Evolutionary conservation across 2,329 filamentous ascomycete species (phyloP).

Genomic region (Phaeosphaeriaceae sp.): DNA sequence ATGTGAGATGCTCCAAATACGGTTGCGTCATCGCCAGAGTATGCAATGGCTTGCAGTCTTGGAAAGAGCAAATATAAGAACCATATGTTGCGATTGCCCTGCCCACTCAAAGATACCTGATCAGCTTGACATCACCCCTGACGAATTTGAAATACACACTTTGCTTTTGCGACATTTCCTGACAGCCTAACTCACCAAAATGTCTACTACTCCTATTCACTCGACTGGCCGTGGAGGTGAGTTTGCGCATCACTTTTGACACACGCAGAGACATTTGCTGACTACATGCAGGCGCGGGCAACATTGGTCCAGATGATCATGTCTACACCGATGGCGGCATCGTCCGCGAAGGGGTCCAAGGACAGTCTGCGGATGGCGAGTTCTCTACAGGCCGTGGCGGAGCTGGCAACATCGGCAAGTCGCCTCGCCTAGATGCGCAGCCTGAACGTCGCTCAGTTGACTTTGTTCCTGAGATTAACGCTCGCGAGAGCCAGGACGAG

Average conservation of each 20-base stretch:
- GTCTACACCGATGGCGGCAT: slow-evolving; percentile 56
- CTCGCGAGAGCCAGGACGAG: slow-evolving; percentile 50
- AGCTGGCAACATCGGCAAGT: slow-evolving; percentile 53
- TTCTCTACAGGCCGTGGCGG: slow-evolving; percentile 52
- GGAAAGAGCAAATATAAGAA: slow-evolving; percentile 44
- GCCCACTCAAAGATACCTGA: slow-evolving; percentile 9
- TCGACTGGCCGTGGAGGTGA: slow-evolving; percentile 67
- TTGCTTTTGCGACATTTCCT: slow-evolving; percentile 13
- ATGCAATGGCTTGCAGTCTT: slow-evolving; percentile 22
- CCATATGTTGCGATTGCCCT: slow-evolving; percentile 14
- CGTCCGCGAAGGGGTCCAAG: slow-evolving; percentile 53
- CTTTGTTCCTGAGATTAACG: slow-evolving; percentile 53
- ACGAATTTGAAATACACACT: slow-evolving; percentile 6
- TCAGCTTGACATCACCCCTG: slow-evolving; percentile 15
- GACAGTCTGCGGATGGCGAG: slow-evolving; percentile 46
- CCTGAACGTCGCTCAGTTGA: slow-evolving; percentile 45
- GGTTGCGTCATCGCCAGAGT: slow-evolving; percentile 38
- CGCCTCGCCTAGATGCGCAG: slow-evolving; percentile 36
- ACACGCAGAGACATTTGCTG: slow-evolving; percentile 5
- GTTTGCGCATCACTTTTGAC: slow-evolving; percentile 8
- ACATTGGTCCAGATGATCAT: slow-evolving; percentile 61
- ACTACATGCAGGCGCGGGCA: slow-evolving; percentile 59
- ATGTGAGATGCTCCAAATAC: slow-evolving; percentile 13
- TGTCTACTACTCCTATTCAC: slow-evolving; percentile 50
- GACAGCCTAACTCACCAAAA: slow-evolving; percentile 17